Evolutionary conservation across 1,284 basidiomycete genomes (phyloP).

Genomic region (Rhodotorula sp.): DNA sequence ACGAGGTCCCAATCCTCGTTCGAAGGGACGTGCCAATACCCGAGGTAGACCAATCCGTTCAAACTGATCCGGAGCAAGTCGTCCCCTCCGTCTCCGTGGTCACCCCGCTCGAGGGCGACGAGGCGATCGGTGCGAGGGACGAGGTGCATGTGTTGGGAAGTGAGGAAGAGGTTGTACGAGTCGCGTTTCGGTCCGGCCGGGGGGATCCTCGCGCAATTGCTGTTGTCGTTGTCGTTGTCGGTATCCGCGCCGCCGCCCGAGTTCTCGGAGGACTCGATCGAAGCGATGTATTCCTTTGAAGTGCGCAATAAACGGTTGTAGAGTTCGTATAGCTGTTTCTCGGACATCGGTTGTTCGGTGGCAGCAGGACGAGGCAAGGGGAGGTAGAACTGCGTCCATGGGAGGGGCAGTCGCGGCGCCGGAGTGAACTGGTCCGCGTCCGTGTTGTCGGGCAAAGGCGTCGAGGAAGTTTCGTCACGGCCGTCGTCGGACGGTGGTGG

Average conservation of each 20-base stretch:
- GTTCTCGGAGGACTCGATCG: neutral
- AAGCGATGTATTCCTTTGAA: neutral
- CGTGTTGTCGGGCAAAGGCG: neutral
- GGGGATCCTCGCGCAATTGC: neutral
- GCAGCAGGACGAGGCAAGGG: neutral
- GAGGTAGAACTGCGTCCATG: conserved; percentile 25
- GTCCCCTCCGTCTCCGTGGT: neutral
- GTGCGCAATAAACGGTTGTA: conserved; percentile 12
- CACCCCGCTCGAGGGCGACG: neutral
- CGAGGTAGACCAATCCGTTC: conserved; percentile 29
- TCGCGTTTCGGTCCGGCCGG: conserved; percentile 12
- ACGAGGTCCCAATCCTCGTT: conserved; percentile 6
- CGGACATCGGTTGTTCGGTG: neutral
- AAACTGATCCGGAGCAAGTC: conserved; percentile 7
- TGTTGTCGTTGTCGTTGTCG: neutral
- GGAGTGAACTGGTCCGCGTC: neutral
- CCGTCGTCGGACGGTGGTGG: neutral
- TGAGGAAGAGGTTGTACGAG: conserved; percentile 30
- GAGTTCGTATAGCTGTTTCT: neutral
- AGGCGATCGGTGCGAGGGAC: conserved; percentile 20
- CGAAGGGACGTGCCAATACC: conserved; percentile 19
- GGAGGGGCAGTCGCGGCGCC: conserved; percentile 13
- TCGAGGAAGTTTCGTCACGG: too few species aligned
- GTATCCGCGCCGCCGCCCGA: neutral
- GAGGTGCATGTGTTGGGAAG: conserved; percentile 14